Base-by-base conservation (phyloP, 1,284 basidiomycete genomes). In the Trichosporon asahii region DNA sequence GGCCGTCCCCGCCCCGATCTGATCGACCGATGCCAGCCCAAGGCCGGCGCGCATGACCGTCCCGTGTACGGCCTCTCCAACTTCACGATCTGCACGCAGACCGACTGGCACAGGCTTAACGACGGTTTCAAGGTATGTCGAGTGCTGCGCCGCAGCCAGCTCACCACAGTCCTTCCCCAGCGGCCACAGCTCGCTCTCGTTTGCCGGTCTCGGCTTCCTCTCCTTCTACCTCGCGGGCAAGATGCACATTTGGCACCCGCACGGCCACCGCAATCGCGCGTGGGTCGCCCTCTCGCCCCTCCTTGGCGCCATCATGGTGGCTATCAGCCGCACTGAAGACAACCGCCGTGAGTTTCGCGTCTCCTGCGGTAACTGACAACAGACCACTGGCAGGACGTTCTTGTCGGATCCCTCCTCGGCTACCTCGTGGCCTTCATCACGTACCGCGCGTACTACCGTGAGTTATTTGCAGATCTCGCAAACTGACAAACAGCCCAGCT, bases 311-410 rank as follows among this genome's bases (percentile, higher is more conserved):
- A 86, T 90, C 1, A 86, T 97, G 53, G 92, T 98, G 29, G 95
- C 95, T 2, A 90, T 98, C 70, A 92, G 91, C n/a, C 88, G 93
- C 33, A 93, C 91, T 0, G 93, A 93, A 90, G 93, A 95, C 81
- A 91, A 92, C 76, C 88, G 93, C 70, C 93, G 92, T 92, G 79
- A 76, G 88, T 85, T 46, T n/a, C 25, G 15, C n/a, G 31, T 55
- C 11, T 46, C 68, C 29, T 25, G 57, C 23, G 15, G 8, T 5
- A 57, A 37, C 63, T 63, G 40, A 69, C 61, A 6, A 40, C 74
- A 92, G 91, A 94, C 81, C 91, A 94, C 80, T 94, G 92, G 91
- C 89, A 93, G 55, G 93, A 98, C 77, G 90, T 97, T 55, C 81
- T 94, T 6, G 88, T 92, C 2, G 95, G 95, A 21, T 89, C 89